phyloP scores from a whole-genome alignment of 2,329 filamentous ascomycete genomes.

The Mollisiaceae sp. region DNA sequence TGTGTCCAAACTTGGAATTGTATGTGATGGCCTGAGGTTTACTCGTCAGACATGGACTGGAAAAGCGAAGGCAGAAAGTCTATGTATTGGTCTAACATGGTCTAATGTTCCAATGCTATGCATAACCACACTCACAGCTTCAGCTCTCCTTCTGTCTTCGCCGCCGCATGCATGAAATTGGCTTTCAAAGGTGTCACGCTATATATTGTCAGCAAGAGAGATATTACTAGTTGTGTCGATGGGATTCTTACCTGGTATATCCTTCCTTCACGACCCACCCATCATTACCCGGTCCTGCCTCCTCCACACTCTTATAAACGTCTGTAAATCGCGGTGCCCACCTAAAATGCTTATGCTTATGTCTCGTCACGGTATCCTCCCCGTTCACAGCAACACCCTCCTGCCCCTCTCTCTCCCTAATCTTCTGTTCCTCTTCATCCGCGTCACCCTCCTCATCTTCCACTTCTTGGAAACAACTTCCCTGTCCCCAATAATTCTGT shows the following conservation, averaged over 20 bases:
- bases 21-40: slow-evolving; percentile 27
- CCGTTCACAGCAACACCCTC: slow-evolving; percentile 45
- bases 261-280: slow-evolving; percentile 92
- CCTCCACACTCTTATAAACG: slow-evolving; percentile 85
- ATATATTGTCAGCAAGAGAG: slow-evolving; percentile 30
- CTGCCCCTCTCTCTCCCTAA: slow-evolving; percentile 67
- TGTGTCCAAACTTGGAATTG: slow-evolving; percentile 24
- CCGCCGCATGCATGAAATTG: slow-evolving; percentile 83
- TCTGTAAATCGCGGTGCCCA: slow-evolving; percentile 90
- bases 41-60: slow-evolving; percentile 32
- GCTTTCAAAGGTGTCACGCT: slow-evolving; percentile 91
- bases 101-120: slow-evolving; percentile 42
- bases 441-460: slow-evolving; percentile 67
- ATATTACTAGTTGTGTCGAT: slow-evolving; percentile 3
- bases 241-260: slow-evolving; percentile 71
- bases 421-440: slow-evolving; percentile 73
- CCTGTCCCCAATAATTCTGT: slow-evolving; percentile 88
- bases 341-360: slow-evolving; percentile 88
- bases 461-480: slow-evolving; percentile 84
- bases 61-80: slow-evolving; percentile 13
- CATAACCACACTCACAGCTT: slow-evolving; percentile 73
- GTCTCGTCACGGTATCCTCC: slow-evolving; percentile 46
- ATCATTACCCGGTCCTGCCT: slow-evolving; percentile 81
- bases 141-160: slow-evolving; percentile 72
- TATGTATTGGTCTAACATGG: slow-evolving; percentile 42